Conservation (phyloP, 1,284 basidiomycete species). For the Naganishia sp. region DNA sequence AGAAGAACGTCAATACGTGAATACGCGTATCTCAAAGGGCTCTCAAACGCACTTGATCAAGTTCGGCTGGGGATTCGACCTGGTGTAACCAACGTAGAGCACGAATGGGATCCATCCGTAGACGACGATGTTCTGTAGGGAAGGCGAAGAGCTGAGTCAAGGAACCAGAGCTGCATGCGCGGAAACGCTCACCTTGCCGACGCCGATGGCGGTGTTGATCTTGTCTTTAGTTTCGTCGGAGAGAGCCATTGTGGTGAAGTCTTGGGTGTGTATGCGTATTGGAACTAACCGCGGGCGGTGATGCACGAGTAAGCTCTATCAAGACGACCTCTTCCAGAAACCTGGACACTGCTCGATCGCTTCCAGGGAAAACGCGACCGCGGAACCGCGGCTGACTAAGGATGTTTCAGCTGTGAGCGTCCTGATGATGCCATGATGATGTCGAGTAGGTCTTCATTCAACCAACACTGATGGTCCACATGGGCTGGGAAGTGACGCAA, state of each 20-base stretch:
- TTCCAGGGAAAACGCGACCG: constrained; percentile 1
- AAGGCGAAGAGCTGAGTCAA: constrained; percentile 17
- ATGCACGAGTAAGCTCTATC: neutral
- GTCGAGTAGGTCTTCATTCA: constrained; percentile 8
- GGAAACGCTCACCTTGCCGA: constrained; percentile 45
- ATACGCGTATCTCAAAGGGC: neutral
- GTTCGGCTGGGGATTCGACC: constrained; percentile 86
- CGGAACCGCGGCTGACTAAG: constrained; percentile 17
- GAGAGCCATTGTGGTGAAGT: constrained; percentile 46
- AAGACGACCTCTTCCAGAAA: neutral
- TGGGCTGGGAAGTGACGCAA: too few species aligned
- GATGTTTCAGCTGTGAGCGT: neutral
- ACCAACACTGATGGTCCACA: neutral
- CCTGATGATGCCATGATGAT: constrained; percentile 9
- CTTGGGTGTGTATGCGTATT: neutral
- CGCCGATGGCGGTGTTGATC: constrained; percentile 51
- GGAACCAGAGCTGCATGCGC: constrained; percentile 33
- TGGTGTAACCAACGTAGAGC: constrained; percentile 86
- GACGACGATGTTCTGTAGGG: constrained; percentile 73
- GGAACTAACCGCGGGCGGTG: too few species aligned
- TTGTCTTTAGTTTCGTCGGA: constrained; percentile 56
- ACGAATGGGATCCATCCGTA: constrained; percentile 92
- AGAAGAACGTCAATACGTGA: neutral
- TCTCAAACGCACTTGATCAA: constrained; percentile 74
- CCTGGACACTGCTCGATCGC: constrained; percentile 14